Percentiles rank a stretch among this genome's conserved stretches.
Conservation (phyloP, 192 early-diverging fungal species). For the Paraglomus occultum region DNA sequence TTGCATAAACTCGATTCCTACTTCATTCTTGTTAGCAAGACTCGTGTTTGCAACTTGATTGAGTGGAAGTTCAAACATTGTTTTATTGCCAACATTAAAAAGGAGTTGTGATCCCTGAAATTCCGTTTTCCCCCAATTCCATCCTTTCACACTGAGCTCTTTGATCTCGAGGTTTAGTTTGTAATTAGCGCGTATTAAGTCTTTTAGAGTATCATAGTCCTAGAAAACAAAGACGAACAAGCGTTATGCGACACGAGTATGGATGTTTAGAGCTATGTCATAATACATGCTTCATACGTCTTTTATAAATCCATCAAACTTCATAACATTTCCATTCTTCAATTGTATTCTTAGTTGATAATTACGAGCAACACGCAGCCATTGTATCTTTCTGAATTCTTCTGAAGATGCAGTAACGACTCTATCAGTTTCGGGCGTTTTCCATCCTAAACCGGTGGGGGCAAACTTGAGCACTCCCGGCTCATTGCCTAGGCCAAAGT, state of each 20-base stretch:
- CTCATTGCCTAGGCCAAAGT: conserved; percentile 45
- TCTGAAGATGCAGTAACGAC: conserved; percentile 57
- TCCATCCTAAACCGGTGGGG: conserved; percentile 72
- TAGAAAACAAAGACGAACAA: conserved; percentile 47
- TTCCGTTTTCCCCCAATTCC: conserved; percentile 95
- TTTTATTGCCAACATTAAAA: conserved; percentile 81
- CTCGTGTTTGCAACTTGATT: conserved; percentile 84
- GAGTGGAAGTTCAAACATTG: conserved; percentile 90
- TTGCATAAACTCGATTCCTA: conserved; percentile 83
- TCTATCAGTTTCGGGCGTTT: conserved; percentile 51
- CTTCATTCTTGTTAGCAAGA: conserved; percentile 85
- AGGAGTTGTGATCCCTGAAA: conserved; percentile 72
- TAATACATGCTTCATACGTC: conserved; percentile 69
- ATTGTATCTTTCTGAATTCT: conserved; percentile 73
- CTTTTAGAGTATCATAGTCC: conserved; percentile 80
- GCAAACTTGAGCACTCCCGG: conserved; percentile 50
- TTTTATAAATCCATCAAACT: conserved; percentile 86
- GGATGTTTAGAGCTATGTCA: background rate
- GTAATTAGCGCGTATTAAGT: conserved; percentile 69
- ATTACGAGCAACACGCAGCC: conserved; percentile 82
- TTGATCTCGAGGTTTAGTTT: conserved; percentile 71
- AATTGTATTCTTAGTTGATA: conserved; percentile 77
- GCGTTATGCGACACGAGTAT: conserved; percentile 10
- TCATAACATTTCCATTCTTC: conserved; percentile 70
- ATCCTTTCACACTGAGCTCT: conserved; percentile 87